Evolutionary conservation across 306 rosid species (phyloP), one percentile per base, ranked within the genome.

Genomic region (Purshia tridentata): DNA sequence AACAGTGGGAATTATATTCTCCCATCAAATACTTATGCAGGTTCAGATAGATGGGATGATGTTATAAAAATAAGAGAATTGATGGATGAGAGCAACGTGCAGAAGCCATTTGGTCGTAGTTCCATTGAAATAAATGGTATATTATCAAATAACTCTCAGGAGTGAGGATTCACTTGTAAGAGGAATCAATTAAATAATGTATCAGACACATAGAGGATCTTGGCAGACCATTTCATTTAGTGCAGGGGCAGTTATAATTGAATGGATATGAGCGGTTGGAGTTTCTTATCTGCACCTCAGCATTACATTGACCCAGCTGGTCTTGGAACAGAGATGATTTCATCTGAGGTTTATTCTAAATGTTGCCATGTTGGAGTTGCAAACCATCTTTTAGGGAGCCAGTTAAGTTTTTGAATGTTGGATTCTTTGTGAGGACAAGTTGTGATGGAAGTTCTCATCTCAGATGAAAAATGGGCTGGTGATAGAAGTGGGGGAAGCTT

Each of bases 11-110:
- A 88, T 72, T 93, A 86, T 64, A 79, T 91, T 72, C 96, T 93
- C 39, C 89, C 90, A 9, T 84, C 97, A 61, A 84, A 84, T 72
- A 80, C 86, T 66, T 93, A 91, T 42, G 94, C 94, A 1, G 84
- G 86, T 29, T 82, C 84, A 20, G 78, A 88, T 39, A 93, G 97
- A 86, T 93, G 97, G 98, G 94, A 91, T 61, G 97, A 88, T 82
- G 93, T 69, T 78, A 2, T 81, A 57, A 89, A 82, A 83, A 91
- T 88, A 73, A 93, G 96, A 83, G 81, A 82, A 81, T 51, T 83
- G 76, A 91, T 93, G 96, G 87, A 79, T 54, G 73, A 65, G 45
- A 84, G 77, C 67, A 85, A 89, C 49, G 86, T 89, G 71, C 90
- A 76, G 72, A 93, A 93, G 83, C 96, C 94, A 72, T 84, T 81